Base-by-base conservation (phyloP, 1,284 basidiomycete species). In the Cutaneotrichosporon sp. region DNA sequence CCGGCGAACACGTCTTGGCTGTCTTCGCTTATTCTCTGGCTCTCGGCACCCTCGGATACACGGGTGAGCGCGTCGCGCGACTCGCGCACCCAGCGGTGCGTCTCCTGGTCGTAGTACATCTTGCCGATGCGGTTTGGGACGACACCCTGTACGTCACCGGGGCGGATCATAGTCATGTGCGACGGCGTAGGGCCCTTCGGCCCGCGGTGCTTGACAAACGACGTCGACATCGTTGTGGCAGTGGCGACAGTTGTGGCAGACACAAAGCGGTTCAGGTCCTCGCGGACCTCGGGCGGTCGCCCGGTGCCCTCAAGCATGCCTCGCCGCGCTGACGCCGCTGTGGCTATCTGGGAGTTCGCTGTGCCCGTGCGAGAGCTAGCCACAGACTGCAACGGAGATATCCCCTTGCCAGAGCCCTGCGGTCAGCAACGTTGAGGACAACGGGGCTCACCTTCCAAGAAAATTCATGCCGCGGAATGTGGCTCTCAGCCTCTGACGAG, bases 1-100 rank as follows among this genome's bases (percentile, higher is more conserved):
- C 92, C 91, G 55, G 86, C 86, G 79, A 94, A 94, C 21, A 90
- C 88, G 81, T 92, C 92, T 68, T 89, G 90, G 71, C 89, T 92
- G 63, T 85, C 85, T 66, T 77, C 83, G 61, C 75, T 83, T 70
- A 84, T 74, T 72, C 76, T 74, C 36, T 66, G 65, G 64, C 71
- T 76, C 65, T 76, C 76, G 8, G 69, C 72, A 5, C 66, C 73
- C 66, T 76, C 74, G 38, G 72, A 65, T 74, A 82, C 52, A 74
- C 79, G 36, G 71, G 74, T 57, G 68, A 76, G 68, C 9, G 51
- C 50, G 22, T 63, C 70, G 18, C 58, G 58, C 49, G 58, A 36
- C 80, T 85, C 86, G 78, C 88, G 89, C 56, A 93, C 87, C 93
- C 93, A 97, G 68, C 86, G 86, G 87, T 90, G 90, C 77, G 86